These are phyloP conservation scores for Hypoxylon rickii DNA, from an alignment of 495 filamentous ascomycete species.

Conservation along the genomic window DNA sequence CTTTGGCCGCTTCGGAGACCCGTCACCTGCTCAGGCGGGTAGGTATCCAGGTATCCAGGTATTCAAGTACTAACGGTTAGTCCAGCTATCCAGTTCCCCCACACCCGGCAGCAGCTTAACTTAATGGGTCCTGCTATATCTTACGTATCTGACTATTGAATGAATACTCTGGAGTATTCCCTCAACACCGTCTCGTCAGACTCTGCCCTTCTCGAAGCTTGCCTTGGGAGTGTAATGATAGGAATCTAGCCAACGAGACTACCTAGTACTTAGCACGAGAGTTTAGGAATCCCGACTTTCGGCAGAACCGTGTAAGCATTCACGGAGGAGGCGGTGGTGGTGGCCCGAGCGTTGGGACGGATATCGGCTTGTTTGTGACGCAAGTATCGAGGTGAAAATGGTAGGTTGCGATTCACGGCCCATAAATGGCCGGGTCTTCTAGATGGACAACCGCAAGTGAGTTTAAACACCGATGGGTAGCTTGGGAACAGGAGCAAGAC, in stretches of 20 bases:
- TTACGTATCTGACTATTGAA: conserved; percentile 21
- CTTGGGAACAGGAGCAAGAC: conserved; percentile 10
- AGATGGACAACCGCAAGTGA: conserved; percentile 19
- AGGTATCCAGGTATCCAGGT: conserved; percentile 16
- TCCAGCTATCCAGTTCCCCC: conserved; percentile 13
- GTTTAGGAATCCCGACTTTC: conserved; percentile 8
- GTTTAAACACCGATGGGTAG: conserved; percentile 19
- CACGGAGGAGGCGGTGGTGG: conserved; percentile 10
- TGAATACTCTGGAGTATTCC: neutral
- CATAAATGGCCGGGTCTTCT: conserved; percentile 19
- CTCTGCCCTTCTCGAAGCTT: neutral
- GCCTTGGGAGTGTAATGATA: neutral
- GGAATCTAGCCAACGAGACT: too few relatives aligned
- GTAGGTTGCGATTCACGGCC: conserved; percentile 25
- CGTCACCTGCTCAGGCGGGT: conserved; percentile 31
- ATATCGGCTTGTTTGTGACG: conserved; percentile 27
- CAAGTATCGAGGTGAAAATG: conserved; percentile 18
- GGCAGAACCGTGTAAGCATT: conserved; percentile 18
- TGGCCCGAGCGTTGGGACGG: conserved; percentile 13
- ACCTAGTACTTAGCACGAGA: conserved; percentile 5
- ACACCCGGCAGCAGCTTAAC: conserved; percentile 27
- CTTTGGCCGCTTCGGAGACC: conserved; percentile 33
- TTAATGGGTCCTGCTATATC: conserved; percentile 23
- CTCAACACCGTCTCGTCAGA: conserved; percentile 8
- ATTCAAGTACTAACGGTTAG: neutral